These are phyloP conservation scores for Curvularia sp. DNA, from an alignment of 2,329 filamentous ascomycete species.

Conservation along the genomic window DNA sequence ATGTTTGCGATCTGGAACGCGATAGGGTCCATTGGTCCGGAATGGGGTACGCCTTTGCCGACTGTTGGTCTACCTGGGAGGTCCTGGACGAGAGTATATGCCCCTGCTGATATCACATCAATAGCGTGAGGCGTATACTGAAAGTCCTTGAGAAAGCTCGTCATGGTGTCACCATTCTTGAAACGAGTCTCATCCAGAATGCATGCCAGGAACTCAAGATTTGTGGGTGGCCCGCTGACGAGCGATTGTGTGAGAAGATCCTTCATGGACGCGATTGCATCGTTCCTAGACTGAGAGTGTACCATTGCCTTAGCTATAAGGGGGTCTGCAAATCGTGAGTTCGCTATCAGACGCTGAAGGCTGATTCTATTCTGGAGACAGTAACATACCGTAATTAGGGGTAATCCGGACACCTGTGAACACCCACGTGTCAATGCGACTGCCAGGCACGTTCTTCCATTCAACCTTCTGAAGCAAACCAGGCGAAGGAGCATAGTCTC, in stretches of 20 bases:
- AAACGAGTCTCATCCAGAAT: constrained; percentile 60
- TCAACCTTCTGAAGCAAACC: constrained; percentile 64
- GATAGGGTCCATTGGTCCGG: constrained; percentile 68
- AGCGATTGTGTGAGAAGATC: constrained; percentile 54
- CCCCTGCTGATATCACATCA: constrained; percentile 63
- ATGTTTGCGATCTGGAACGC: constrained; percentile 65
- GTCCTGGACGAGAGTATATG: constrained; percentile 66
- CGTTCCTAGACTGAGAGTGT: constrained; percentile 53
- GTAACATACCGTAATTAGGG: constrained; percentile 58
- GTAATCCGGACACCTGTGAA: constrained; percentile 64
- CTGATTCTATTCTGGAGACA: neutral
- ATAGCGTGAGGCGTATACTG: constrained; percentile 59
- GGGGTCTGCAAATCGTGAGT: constrained; percentile 47
- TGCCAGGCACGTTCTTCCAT: constrained; percentile 59
- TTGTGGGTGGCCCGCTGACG: constrained; percentile 63
- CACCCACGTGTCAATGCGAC: constrained; percentile 70
- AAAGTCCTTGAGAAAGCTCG: constrained; percentile 63
- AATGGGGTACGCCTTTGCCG: constrained; percentile 65
- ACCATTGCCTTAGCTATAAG: constrained; percentile 66
- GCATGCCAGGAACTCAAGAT: constrained; percentile 62
- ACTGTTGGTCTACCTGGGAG: constrained; percentile 63
- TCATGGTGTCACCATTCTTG: constrained; percentile 60
- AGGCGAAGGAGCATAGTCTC: constrained; percentile 65
- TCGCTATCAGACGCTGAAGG: neutral
- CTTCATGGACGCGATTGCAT: constrained; percentile 56